Conservation (phyloP, 768 basidiomycete species). For the Suillus decipiens region DNA sequence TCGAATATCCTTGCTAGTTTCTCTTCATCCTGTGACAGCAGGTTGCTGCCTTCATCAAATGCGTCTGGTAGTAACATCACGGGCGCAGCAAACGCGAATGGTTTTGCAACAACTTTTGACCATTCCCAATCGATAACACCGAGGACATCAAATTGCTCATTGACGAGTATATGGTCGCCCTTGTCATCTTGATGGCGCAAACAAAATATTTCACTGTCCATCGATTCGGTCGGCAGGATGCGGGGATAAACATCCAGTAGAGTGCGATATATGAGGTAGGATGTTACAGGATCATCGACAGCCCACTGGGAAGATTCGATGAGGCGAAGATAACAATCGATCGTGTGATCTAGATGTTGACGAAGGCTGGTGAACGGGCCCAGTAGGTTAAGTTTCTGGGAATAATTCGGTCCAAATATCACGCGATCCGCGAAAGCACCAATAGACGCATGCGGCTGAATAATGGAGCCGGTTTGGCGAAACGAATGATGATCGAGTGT, state of each 20-base stretch:
- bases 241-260: constrained; percentile 12
- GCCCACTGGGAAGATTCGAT: neutral
- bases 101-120: neutral
- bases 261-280: constrained; percentile 14
- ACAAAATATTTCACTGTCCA: constrained; percentile 14
- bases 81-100: neutral
- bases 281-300: neutral
- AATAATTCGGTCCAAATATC: neutral
- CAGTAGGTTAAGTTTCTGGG: neutral
- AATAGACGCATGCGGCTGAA: neutral
- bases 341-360: neutral
- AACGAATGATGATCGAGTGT: neutral
- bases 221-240: too few species aligned
- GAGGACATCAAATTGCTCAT: constrained; percentile 23
- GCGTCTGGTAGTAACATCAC: neutral
- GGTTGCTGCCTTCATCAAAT: neutral
- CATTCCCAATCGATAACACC: constrained; percentile 37
- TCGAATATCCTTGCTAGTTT: neutral
- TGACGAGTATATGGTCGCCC: constrained; percentile 30
- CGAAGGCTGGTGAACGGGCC: neutral
- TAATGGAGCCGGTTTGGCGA: neutral
- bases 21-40: neutral
- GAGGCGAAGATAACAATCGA: neutral
- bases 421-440: neutral
- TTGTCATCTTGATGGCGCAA: constrained; percentile 27